Conservation (phyloP, 257 asterid genomes). For the Plectranthus barbatus region DNA sequence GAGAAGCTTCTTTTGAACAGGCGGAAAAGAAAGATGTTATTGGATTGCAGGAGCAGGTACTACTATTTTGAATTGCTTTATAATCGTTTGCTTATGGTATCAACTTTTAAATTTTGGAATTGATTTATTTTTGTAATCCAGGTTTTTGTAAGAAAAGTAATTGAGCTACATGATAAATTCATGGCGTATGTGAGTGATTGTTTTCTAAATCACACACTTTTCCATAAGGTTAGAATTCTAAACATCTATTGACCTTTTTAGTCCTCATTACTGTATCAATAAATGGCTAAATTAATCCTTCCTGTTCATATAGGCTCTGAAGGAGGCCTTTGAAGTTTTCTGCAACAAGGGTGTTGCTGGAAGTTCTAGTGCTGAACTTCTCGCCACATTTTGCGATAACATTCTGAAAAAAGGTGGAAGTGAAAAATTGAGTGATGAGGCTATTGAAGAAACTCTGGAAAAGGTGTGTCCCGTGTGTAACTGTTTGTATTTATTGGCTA, state of each 20-base stretch:
- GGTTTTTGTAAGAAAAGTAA: conserved; percentile 90
- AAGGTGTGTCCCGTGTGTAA: conserved; percentile 41
- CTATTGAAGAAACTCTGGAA: conserved; percentile 94
- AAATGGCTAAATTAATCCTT: neutral
- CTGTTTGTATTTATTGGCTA: neutral
- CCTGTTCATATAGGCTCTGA: conserved; percentile 60
- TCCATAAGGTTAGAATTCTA: conserved; percentile 76
- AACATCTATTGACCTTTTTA: conserved; percentile 1
- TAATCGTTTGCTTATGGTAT: neutral
- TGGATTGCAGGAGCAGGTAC: conserved; percentile 94
- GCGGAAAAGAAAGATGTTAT: conserved; percentile 86
- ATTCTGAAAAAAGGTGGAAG: conserved; percentile 96
- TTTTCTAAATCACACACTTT: conserved; percentile 84
- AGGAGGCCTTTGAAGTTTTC: conserved; percentile 95
- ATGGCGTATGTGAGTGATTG: conserved; percentile 85
- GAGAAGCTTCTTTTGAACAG: conserved; percentile 34
- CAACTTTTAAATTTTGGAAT: conserved; percentile 2
- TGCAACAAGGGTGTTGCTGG: conserved; percentile 99
- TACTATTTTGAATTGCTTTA: neutral
- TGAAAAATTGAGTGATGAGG: conserved; percentile 97
- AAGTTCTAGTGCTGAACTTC: conserved; percentile 96
- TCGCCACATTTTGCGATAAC: conserved; percentile 96
- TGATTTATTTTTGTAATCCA: conserved; percentile 24
- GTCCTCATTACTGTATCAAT: neutral
- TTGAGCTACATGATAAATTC: conserved; percentile 94